phyloP scores from a whole-genome alignment of 192 early-diverging fungal species.

The Rhizoclosmatium sp. region DNA sequence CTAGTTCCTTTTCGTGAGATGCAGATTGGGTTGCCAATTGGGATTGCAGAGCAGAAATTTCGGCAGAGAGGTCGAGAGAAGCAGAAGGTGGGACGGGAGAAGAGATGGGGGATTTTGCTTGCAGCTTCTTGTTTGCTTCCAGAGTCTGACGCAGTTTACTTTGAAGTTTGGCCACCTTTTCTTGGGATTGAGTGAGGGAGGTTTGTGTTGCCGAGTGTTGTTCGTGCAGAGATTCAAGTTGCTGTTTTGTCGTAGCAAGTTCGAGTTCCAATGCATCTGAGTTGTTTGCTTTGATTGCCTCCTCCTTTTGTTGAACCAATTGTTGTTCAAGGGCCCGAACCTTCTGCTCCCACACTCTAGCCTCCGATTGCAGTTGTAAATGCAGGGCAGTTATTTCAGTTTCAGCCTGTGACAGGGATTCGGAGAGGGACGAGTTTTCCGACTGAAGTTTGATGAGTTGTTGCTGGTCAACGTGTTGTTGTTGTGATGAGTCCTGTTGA shows the following conservation, averaged over 20 bases:
- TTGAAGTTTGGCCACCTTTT: constrained; percentile 7
- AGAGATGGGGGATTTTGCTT: background rate
- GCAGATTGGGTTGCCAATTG: background rate
- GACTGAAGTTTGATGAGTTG: background rate
- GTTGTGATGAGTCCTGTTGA: background rate
- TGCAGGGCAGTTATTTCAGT: background rate
- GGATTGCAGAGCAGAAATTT: background rate
- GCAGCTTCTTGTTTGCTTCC: background rate
- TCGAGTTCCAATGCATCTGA: background rate
- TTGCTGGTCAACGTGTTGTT: background rate
- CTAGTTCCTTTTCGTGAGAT: constrained; percentile 4
- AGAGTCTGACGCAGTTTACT: background rate
- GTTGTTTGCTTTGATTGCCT: too few species aligned
- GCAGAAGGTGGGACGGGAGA: background rate
- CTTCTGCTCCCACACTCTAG: background rate
- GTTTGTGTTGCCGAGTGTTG: background rate
- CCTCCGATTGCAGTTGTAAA: background rate
- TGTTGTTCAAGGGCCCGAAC: background rate
- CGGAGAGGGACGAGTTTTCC: background rate
- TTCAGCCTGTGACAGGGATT: background rate
- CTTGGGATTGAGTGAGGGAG: background rate
- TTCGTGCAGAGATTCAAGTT: constrained; percentile 2
- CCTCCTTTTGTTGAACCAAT: background rate
- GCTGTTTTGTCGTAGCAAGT: background rate
- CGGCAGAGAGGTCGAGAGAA: background rate